Evolutionary conservation across 352 stramenopile genomes (phyloP).

Genomic region (Phytophthora constricta): DNA sequence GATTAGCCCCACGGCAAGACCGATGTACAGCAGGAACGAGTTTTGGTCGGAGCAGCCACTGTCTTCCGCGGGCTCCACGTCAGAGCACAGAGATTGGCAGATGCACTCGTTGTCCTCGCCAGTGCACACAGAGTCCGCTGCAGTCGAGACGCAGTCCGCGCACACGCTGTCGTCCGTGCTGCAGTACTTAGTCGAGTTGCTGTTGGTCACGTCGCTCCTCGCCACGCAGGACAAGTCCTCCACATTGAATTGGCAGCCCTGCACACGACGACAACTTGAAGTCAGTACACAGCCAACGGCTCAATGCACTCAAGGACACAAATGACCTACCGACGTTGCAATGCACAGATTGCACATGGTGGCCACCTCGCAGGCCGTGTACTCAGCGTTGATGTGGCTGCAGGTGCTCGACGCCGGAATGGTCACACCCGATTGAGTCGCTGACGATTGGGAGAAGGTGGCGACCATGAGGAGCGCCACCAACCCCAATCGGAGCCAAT

Average conservation of each 20-base stretch:
- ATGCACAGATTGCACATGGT: constrained; percentile 48
- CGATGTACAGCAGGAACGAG: constrained; percentile 24
- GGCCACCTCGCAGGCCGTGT: constrained; percentile 45
- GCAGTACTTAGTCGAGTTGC: constrained; percentile 37
- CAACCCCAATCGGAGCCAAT: background rate
- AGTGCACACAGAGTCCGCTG: constrained; percentile 34
- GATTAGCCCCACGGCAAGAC: constrained; percentile 20
- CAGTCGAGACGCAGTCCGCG: constrained; percentile 25
- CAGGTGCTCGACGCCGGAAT: constrained; percentile 31
- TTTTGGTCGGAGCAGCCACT: constrained; percentile 3
- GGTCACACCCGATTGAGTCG: background rate
- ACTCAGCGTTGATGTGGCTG: constrained; percentile 31
- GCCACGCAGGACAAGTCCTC: constrained; percentile 32
- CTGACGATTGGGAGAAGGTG: background rate
- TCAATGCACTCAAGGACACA: background rate
- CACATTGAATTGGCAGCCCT: constrained; percentile 49
- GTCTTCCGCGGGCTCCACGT: constrained; percentile 15
- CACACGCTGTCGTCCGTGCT: constrained; percentile 31
- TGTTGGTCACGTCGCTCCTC: constrained; percentile 7
- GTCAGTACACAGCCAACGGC: background rate
- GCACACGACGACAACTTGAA: background rate
- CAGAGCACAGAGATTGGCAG: constrained; percentile 43
- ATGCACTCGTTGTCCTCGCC: constrained; percentile 37
- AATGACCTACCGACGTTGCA: constrained; percentile 30
- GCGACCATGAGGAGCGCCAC: background rate